These are phyloP conservation scores for Trichocladium uniseriatum DNA, from an alignment of 495 filamentous ascomycete genomes.

Conservation along the genomic window DNA sequence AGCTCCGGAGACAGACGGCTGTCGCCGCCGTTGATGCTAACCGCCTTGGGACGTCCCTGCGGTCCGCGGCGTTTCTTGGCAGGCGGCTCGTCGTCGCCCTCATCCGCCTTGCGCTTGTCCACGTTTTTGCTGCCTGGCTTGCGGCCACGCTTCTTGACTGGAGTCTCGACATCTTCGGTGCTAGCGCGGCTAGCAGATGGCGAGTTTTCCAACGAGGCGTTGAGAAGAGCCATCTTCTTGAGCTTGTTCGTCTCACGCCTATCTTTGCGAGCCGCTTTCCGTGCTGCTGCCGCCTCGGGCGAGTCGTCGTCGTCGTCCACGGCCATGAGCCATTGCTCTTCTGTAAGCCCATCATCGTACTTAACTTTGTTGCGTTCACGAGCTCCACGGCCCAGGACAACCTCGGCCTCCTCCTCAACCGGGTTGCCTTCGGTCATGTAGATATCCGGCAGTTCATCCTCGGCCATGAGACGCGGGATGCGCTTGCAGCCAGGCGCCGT, in stretches of 20 bases:
- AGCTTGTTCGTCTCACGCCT: slow-evolving; percentile 66
- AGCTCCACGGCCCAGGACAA: slow-evolving; percentile 76
- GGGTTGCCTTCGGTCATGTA: slow-evolving; percentile 82
- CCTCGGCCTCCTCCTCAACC: slow-evolving; percentile 67
- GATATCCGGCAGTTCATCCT: slow-evolving; percentile 85
- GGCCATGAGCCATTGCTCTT: slow-evolving; percentile 91
- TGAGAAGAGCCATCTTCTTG: slow-evolving; percentile 41
- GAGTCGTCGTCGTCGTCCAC: slow-evolving; percentile 93
- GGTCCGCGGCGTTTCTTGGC: slow-evolving; percentile 67
- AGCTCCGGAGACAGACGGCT: slow-evolving; percentile 35
- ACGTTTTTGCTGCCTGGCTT: slow-evolving; percentile 56
- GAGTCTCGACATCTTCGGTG: slow-evolving; percentile 57
- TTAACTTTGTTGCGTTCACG: slow-evolving; percentile 86
- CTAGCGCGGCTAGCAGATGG: slow-evolving; percentile 68
- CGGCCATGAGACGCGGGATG: slow-evolving; percentile 71
- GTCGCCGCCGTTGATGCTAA: slow-evolving; percentile 17
- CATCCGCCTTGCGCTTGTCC: slow-evolving; percentile 81
- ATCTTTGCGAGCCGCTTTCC: slow-evolving; percentile 77
- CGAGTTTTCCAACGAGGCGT: slow-evolving; percentile 54
- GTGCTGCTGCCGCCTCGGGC: slow-evolving; percentile 83
- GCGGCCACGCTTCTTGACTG: slow-evolving; percentile 63
- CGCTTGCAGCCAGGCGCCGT: slow-evolving; percentile 48
- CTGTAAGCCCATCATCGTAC: slow-evolving; percentile 95
- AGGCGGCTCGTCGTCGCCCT: slow-evolving; percentile 69
- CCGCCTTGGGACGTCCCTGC: slow-evolving; percentile 53